Evolutionary conservation across 2,329 filamentous ascomycete species (phyloP), one percentile per base, ranked within the genome.

Genomic region (Diaporthe ilicicola): DNA sequence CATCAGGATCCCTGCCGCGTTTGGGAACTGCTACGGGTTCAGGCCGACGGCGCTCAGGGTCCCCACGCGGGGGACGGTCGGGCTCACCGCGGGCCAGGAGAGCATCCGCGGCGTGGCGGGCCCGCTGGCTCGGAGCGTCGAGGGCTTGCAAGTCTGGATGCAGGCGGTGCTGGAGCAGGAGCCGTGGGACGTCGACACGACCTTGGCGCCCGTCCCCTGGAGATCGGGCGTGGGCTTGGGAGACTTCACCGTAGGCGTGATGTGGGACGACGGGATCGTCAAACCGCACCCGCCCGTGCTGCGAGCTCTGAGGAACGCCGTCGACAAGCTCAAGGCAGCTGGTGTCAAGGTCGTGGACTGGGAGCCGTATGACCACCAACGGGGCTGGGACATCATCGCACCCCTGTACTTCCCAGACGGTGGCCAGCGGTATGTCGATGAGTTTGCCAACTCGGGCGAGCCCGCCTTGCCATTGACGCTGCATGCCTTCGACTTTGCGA

Each of bases 281-380:
- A 70, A 50, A 50, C 69, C 73, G 10, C 73, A 74, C n/a, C 73
- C 72, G 13, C 73, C 73, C 1, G 32, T 74, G 12, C 17, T 53
- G 2, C 65, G 73, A 4, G 72, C 73, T 1, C 17, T 74, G 15
- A 32, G 39, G 22, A 19, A 39, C 9, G 72, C 73, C 0, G 67
- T 7, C 44, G 55, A 65, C 9, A 73, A 39, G 27, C 72, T 74
- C 51, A 64, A 29, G 13, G 51, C 59, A 0, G 62, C 62, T 13
- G 72, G 73, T 3, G 39, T 74, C 19, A 72, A 42, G 4, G 72
- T 74, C 6, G 67, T 74, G 7, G 72, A 72, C 48, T 74, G 73
- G 73, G 69, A 69, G 50, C 67, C 73, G 32, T 51, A 67, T 19
- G 51, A 70, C 22, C 72, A 73, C 62, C 53, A 69, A 17, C 48